Evolutionary conservation across 176 grass and related monocot genomes (phyloP).

Genomic region (Ampelocalamus luodianensis): DNA sequence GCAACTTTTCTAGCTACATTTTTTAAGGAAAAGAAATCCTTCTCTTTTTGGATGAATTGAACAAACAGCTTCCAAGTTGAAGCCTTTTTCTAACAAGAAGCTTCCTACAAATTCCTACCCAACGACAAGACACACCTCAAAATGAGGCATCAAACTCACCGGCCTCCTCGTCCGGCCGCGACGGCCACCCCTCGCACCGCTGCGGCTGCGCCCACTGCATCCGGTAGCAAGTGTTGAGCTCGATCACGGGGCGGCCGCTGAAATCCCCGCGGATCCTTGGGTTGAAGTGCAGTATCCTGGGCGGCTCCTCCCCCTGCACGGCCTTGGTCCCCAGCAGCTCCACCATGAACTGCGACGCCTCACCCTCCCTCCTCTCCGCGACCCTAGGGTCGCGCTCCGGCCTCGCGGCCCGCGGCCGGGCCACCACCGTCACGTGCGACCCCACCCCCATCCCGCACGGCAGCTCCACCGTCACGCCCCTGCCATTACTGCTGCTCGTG

Average conservation of each 20-base stretch:
- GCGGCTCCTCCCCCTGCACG: too few species aligned
- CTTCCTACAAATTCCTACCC: neutral
- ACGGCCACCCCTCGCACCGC: conserved; percentile 48
- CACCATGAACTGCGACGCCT: conserved; percentile 73
- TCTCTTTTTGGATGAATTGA: neutral
- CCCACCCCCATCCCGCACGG: too few species aligned
- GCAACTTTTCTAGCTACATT: neutral
- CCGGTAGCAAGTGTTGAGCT: conserved; percentile 84
- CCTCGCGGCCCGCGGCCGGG: too few species aligned
- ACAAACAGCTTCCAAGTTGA: neutral
- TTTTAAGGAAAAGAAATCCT: neutral
- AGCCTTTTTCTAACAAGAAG: neutral
- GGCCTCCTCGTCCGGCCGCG: neutral
- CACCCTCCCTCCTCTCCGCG: conserved; percentile 15
- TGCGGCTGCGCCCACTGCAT: conserved; percentile 82
- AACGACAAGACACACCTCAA: neutral
- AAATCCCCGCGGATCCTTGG: too few species aligned
- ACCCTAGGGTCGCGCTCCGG: too few species aligned
- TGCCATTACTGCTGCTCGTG: too few species aligned
- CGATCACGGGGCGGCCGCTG: conserved; percentile 27
- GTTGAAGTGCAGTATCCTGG: too few species aligned
- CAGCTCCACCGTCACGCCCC: too few species aligned
- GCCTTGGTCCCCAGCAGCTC: too few species aligned
- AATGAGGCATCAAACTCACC: conserved; percentile 44
- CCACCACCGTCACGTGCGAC: too few species aligned